Percentiles rank a stretch among this genome's conserved stretches.
Conservation (phyloP, 805 yeast species). For the Pichia nanzhaoensis region DNA sequence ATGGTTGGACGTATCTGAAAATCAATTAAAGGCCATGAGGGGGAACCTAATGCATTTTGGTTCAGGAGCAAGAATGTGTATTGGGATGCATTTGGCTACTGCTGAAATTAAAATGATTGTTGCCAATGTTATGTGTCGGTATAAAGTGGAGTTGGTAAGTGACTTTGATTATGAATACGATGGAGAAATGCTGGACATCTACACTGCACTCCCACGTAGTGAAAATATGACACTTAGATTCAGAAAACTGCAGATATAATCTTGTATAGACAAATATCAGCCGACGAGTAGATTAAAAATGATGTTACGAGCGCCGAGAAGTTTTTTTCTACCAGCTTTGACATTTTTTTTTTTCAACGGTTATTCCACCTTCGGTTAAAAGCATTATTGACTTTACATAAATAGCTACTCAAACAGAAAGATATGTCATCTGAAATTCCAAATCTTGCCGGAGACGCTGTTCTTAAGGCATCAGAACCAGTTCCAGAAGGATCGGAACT, state of each 20-base stretch:
- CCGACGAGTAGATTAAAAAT: not conserved
- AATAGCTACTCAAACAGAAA: too few relatives aligned
- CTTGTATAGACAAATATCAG: not conserved
- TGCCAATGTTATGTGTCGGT: conserved; percentile 48
- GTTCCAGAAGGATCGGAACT: conserved; percentile 73
- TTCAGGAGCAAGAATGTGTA: conserved; percentile 66
- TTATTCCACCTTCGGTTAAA: too few relatives aligned
- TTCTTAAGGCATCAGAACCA: conserved; percentile 76
- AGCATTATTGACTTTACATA: too few relatives aligned
- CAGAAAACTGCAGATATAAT: not conserved
- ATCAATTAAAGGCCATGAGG: conserved; percentile 39
- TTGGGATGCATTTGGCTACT: conserved; percentile 62
- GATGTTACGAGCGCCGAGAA: conserved; percentile 16
- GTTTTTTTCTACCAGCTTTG: too few relatives aligned
- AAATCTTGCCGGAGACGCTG: conserved; percentile 82
- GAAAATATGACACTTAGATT: conserved; percentile 14
- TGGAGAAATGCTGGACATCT: conserved; percentile 26
- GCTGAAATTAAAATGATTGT: conserved; percentile 57
- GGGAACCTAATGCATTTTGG: conserved; percentile 63
- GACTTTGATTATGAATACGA: conserved; percentile 21
- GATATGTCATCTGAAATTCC: conserved; percentile 39
- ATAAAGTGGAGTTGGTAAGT: conserved; percentile 21
- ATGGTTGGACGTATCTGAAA: conserved; percentile 43
- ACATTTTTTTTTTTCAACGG: too few relatives aligned
- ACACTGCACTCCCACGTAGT: conserved; percentile 27